Evolutionary conservation across 768 basidiomycete species (phyloP).

Genomic region (Harrya chromipes): DNA sequence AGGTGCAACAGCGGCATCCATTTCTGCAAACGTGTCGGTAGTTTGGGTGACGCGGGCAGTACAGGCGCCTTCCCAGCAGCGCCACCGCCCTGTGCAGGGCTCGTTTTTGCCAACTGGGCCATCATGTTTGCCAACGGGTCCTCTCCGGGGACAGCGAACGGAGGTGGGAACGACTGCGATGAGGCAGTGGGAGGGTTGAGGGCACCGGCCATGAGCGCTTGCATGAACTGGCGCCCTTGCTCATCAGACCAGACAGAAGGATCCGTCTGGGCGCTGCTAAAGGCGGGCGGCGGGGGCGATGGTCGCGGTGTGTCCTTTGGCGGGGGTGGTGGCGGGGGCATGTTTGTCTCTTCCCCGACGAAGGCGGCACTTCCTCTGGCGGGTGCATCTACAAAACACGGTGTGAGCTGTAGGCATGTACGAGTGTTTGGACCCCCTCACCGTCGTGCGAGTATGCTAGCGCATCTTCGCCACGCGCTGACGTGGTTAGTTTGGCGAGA

Average conservation of each 20-base stretch:
- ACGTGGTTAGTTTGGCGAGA: conserved; percentile 75
- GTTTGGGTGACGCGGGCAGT: conserved; percentile 19
- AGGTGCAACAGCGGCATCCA: conserved; percentile 66
- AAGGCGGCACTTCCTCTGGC: conserved; percentile 26
- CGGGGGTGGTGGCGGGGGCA: conserved; percentile 26
- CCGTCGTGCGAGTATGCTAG: conserved; percentile 53
- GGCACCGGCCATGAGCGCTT: conserved; percentile 51
- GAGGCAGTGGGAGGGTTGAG: conserved; percentile 30
- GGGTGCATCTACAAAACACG: conserved; percentile 8
- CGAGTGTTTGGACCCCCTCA: conserved; percentile 3
- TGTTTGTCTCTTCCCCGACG: conserved; percentile 35
- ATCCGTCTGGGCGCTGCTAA: conserved; percentile 39
- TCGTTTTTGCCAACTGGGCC: conserved; percentile 25
- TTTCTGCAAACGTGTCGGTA: conserved; percentile 53
- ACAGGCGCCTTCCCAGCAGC: conserved; percentile 29
- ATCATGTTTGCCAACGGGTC: conserved; percentile 51
- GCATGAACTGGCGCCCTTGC: conserved; percentile 66
- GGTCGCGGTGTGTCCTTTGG: conserved; percentile 25
- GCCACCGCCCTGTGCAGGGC: conserved; percentile 17
- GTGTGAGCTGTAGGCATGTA: background rate
- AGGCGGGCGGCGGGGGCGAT: conserved; percentile 24
- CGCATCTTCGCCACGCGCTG: conserved; percentile 67
- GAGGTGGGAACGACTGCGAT: conserved; percentile 4
- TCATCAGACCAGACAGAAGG: conserved; percentile 65
- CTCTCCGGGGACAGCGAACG: conserved; percentile 22